Percentiles rank a stretch among this genome's conserved stretches.
These are phyloP conservation scores for Diospyros lotus DNA, from an alignment of 148 eudicot genomes.

Conservation along the genomic window DNA sequence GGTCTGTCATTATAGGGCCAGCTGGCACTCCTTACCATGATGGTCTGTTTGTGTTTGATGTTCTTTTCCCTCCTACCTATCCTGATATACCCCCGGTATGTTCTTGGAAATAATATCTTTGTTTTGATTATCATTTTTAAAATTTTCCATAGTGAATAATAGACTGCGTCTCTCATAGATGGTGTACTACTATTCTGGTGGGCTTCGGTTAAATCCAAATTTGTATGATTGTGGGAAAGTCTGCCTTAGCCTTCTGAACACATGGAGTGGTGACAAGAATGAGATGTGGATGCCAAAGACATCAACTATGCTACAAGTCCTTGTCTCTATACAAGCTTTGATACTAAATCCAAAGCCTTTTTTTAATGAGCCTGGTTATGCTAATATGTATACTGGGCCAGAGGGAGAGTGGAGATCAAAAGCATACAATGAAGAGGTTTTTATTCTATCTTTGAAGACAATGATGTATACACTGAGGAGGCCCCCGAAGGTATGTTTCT, in stretches of 20 bases:
- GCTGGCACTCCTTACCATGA: constrained; percentile 88
- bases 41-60: constrained; percentile 76
- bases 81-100: constrained; percentile 70
- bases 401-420: constrained; percentile 43
- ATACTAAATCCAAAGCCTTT: constrained; percentile 74
- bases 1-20: constrained; percentile 70
- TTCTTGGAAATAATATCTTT: neutral
- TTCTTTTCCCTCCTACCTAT: constrained; percentile 56
- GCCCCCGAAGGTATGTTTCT: constrained; percentile 66
- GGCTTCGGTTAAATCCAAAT: constrained; percentile 82
- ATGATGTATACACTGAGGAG: constrained; percentile 63
- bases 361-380: constrained; percentile 87
- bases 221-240: constrained; percentile 85
- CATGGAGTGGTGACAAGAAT: constrained; percentile 62
- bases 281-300: constrained; percentile 73
- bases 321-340: constrained; percentile 85
- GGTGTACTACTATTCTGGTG: constrained; percentile 77
- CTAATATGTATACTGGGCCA: constrained; percentile 21
- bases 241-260: constrained; percentile 84
- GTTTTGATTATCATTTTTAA: neutral
- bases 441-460: constrained; percentile 56
- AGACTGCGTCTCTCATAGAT: constrained; percentile 27
- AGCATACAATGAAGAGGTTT: constrained; percentile 56
- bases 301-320: constrained; percentile 90
- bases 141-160: neutral